A percentile compares a stretch with the other conserved stretches of the same genome.
Evolutionary conservation across 306 rosid species (phyloP).

Genomic region (Sophora flavescens): DNA sequence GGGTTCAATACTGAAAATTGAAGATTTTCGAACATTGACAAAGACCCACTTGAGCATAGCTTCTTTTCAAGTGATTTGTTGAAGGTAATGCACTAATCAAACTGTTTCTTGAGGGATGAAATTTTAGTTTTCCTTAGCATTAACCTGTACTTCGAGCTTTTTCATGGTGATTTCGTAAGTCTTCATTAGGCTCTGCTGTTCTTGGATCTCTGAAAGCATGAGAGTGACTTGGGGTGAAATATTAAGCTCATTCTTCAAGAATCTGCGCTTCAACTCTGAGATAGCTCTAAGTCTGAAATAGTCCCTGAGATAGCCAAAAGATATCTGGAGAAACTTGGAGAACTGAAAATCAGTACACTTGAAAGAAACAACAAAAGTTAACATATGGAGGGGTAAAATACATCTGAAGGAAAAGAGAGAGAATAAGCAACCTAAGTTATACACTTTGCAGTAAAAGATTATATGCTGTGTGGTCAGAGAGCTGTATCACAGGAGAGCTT

Average conservation of each 20-base stretch:
- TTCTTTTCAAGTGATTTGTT: constrained; percentile 66
- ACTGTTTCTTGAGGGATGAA: constrained; percentile 47
- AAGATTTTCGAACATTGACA: constrained; percentile 67
- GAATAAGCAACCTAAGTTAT: too few relatives aligned
- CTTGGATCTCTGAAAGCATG: constrained; percentile 96
- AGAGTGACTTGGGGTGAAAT: constrained; percentile 87
- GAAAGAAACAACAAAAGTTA: too few relatives aligned
- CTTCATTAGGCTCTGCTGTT: constrained; percentile 85
- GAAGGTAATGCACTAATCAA: constrained; percentile 44
- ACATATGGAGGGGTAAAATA: too few relatives aligned
- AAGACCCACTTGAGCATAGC: constrained; percentile 71
- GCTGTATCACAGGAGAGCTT: too few relatives aligned
- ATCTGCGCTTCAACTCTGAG: constrained; percentile 77
- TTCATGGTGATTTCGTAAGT: constrained; percentile 82
- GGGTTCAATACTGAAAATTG: constrained; percentile 51
- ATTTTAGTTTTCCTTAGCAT: constrained; percentile 42
- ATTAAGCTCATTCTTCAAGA: constrained; percentile 74
- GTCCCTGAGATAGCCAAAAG: too few relatives aligned
- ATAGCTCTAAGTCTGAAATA: constrained; percentile 71
- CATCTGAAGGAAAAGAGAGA: too few relatives aligned
- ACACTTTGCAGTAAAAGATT: too few relatives aligned
- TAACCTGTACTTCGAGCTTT: constrained; percentile 64
- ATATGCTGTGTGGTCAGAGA: too few relatives aligned
- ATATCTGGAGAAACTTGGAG: too few relatives aligned
- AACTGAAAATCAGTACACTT: too few relatives aligned